A percentile compares a stretch with the other conserved stretches of the same genome.
These are phyloP conservation scores for Colletotrichum siamense DNA, from an alignment of 2,329 filamentous ascomycete genomes.

Conservation along the genomic window DNA sequence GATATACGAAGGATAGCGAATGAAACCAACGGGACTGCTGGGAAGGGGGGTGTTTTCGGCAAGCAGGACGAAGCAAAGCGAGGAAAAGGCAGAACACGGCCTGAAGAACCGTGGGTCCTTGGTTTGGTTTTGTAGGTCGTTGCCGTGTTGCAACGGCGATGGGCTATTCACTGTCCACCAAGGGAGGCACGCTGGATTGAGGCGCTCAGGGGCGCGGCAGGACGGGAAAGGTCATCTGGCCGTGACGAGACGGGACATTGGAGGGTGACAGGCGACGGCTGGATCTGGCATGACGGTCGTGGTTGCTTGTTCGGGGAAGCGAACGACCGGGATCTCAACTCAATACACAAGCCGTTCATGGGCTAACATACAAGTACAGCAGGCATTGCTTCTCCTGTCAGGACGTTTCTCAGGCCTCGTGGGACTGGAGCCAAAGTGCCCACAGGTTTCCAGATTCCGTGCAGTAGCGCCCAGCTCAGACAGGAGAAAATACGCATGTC, in stretches of 20 bases:
- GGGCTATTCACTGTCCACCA: not conserved
- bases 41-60: not conserved
- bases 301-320: not conserved
- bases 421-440: not conserved
- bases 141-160: not conserved
- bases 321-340: not conserved
- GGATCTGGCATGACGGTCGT: not conserved
- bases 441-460: not conserved
- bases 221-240: not conserved
- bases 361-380: not conserved
- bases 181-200: not conserved
- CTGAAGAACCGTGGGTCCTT: not conserved
- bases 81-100: not conserved
- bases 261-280: not conserved
- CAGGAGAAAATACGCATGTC: not conserved
- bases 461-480: not conserved
- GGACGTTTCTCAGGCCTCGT: not conserved
- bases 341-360: not conserved
- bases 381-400: not conserved
- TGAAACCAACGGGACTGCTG: not conserved
- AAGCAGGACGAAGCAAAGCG: not conserved
- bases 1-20: not conserved
- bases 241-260: not conserved
- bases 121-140: constrained; percentile 1
- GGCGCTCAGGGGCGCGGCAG: not conserved